A percentile compares a stretch with the other conserved stretches of the same genome.
phyloP scores from a whole-genome alignment of 164 flowering plant species.

The Macadamia integrifolia region DNA sequence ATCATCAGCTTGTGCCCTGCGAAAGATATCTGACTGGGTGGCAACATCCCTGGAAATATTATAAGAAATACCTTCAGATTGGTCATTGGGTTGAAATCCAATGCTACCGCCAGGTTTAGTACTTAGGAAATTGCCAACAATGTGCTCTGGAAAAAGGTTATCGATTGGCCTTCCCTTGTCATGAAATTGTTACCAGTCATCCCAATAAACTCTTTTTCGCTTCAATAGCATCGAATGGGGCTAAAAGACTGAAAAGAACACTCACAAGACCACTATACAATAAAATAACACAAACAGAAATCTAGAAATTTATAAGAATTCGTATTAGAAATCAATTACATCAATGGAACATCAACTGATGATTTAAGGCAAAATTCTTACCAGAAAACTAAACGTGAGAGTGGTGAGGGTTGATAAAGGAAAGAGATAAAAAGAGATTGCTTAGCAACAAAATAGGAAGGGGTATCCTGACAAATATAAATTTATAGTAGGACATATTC shows the following conservation, averaged over 20 bases:
- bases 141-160: not conserved
- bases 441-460: no score
- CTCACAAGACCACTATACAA: no score
- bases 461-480: no score
- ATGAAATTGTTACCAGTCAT: no score
- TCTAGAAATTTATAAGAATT: no score
- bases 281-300: no score
- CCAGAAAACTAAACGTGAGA: not conserved
- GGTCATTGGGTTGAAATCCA: not conserved
- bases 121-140: constrained; percentile 10
- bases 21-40: constrained; percentile 7
- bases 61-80: constrained; percentile 8
- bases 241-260: no score
- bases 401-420: no score
- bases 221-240: no score
- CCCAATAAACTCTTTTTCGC: no score
- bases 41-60: constrained; percentile 5
- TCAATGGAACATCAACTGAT: not conserved
- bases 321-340: not conserved
- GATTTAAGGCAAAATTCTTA: not conserved
- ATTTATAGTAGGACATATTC: no score
- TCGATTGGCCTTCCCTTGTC: not conserved
- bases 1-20: constrained; percentile 5
- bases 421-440: no score
- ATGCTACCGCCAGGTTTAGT: constrained; percentile 11